Evolutionary conservation across 495 filamentous ascomycete species (phyloP), one percentile per base, ranked within the genome.

Genomic region (Penicillium verhagenii): DNA sequence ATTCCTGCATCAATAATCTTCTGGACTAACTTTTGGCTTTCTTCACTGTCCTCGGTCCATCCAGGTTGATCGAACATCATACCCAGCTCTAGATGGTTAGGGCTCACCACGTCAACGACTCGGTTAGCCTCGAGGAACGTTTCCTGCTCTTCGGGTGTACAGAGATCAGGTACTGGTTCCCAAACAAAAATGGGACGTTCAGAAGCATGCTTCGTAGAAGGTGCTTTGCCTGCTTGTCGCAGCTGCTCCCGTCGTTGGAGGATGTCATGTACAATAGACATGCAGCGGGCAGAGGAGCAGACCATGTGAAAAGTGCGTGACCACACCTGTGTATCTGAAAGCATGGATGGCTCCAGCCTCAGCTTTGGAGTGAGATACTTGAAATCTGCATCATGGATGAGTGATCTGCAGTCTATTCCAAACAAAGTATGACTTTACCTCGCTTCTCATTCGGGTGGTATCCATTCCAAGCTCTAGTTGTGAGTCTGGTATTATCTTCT

Each of bases 151-250:
- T 83, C 81, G 0, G 90, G 89, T 0, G 78, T 83, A 66, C 94
- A 97, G 2, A 89, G 81, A 65, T 95, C 90, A 10, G 95, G 94
- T 3, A 96, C 87, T 4, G 94, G 94, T 66, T 98, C 94, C 94
- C 94, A 98, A 35, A 97, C 82, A 67, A 97, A 87, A 11, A 94
- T 66, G 2, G 89, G 91, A 25, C 78, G 77, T 6, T 68, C 35
- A 9, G 54, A 51, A 29, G 56, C 58, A 57, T 63, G 49, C 47
- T 60, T 21, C 60, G 58, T 28, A 50, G 66, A 47, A 20, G 67
- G 61, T 6, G 54, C 51, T 26, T 59, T 64, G 21, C 66, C 65
- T 25, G 63, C 63, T 45, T 56, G 59, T 24, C 39, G 64, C 29
- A 80, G 50, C 52, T 66, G 62, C 20, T 70, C 70, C 50, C 77